Base-by-base conservation (phyloP, 805 yeast genomes). In the Candida bentonensis region DNA sequence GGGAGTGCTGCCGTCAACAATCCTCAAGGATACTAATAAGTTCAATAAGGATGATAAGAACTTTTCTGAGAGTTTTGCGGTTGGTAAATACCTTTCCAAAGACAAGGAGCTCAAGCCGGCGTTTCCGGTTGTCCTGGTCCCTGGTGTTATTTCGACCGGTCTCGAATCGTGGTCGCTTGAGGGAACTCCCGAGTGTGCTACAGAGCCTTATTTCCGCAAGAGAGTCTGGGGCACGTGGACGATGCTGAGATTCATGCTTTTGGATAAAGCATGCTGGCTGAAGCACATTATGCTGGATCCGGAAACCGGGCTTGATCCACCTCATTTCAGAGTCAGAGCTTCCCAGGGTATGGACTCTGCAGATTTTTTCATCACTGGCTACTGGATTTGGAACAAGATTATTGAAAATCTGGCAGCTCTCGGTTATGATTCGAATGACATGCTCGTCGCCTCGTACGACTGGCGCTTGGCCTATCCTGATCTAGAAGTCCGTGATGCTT, bases 301-400 rank as follows among this genome's bases (percentile, higher is more conserved):
- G 0, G 78, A 76, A 46, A 92, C 97, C 0, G 98, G 98, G 0
- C 65, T 92, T 22, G 98, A 92, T 59, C 98, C 98, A 0, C 81
- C 82, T 1, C 74, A 82, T 44, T 73, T 84, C 53, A 81, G 71
- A 53, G 58, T 92, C 22, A 68, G 98, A 46, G 94, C 97, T 0
- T 89, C 96, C 0, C 95, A 84, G 59, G 98, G 98, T 0, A 84
- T 92, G 60, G 96, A 88, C 54, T 92, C 96, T 1, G 92, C 96
- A 0, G 98, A 92, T 63, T 92, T 86, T 62, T 92, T 92, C 56
- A 78, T 92, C 62, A 84, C 96, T 2, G 98, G 98, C 0, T 92
- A 92, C 61, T 92, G 98, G 98, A 85, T 92, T 55, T 92, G 98
- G 98, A 86, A 85, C 59, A 92, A 92, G 59, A 76, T 92, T 43